Conservation (phyloP, 2,329 filamentous ascomycete genomes). For the Thielaviopsis euricoi region DNA sequence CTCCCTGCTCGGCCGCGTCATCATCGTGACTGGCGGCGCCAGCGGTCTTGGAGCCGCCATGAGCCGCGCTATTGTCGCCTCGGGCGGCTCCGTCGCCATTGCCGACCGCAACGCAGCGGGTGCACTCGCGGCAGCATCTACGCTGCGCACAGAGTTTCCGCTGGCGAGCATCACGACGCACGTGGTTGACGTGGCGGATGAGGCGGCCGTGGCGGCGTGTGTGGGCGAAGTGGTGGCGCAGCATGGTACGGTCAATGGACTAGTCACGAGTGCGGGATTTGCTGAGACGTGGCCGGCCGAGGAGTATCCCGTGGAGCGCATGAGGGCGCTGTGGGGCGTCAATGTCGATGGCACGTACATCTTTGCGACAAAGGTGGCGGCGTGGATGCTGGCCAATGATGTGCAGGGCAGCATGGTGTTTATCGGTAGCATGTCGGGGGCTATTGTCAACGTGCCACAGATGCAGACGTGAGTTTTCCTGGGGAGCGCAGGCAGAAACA, state of each 20-base stretch:
- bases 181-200: constrained; percentile 30
- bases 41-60: constrained; percentile 82
- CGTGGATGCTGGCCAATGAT: constrained; percentile 74
- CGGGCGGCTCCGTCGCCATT: constrained; percentile 76
- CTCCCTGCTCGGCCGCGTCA: constrained; percentile 69
- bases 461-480: constrained; percentile 51
- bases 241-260: constrained; percentile 74
- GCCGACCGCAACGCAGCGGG: constrained; percentile 62
- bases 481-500: too few species aligned
- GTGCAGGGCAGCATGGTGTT: constrained; percentile 74
- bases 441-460: constrained; percentile 90
- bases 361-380: constrained; percentile 69
- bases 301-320: constrained; percentile 75
- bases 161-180: constrained; percentile 51
- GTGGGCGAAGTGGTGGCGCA: constrained; percentile 25
- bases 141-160: not conserved
- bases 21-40: constrained; percentile 78
- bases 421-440: constrained; percentile 87
- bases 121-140: not conserved
- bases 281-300: constrained; percentile 91
- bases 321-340: constrained; percentile 86
- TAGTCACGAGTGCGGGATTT: constrained; percentile 93
- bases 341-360: constrained; percentile 88
- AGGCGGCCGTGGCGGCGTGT: not conserved
- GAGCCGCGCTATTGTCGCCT: constrained; percentile 78